A percentile compares a stretch with the other conserved stretches of the same genome.
phyloP scores from a whole-genome alignment of 768 basidiomycete species.

The Lanmaoa rubissima region DNA sequence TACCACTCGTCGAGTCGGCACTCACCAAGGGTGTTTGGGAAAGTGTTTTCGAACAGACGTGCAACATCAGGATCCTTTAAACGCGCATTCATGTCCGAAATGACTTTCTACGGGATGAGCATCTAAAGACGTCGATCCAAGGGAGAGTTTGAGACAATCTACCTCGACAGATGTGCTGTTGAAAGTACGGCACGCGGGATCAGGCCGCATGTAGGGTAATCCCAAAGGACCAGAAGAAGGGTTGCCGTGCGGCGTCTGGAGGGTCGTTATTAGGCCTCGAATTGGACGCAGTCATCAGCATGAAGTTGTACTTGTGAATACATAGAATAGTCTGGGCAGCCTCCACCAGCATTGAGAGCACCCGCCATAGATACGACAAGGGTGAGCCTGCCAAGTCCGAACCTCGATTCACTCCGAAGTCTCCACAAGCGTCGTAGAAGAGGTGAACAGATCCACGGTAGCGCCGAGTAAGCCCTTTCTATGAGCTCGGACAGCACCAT shows the following conservation, averaged over 20 bases:
- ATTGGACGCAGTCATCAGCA: neutral
- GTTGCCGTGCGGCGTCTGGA: constrained; percentile 57
- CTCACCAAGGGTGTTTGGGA: constrained; percentile 77
- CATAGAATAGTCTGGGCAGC: constrained; percentile 61
- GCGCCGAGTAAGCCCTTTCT: neutral
- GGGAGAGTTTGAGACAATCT: constrained; percentile 2
- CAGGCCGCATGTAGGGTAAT: constrained; percentile 73
- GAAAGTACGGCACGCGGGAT: constrained; percentile 69
- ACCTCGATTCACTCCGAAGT: constrained; percentile 10
- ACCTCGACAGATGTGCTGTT: constrained; percentile 76
- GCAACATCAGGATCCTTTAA: constrained; percentile 78
- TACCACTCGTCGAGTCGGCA: neutral
- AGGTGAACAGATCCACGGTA: constrained; percentile 6
- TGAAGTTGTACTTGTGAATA: constrained; percentile 49
- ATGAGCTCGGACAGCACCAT: constrained; percentile 12
- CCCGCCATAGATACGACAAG: constrained; percentile 24
- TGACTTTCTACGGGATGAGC: constrained; percentile 52
- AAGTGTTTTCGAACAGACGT: constrained; percentile 77
- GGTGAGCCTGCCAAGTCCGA: constrained; percentile 25
- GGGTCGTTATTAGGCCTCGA: neutral
- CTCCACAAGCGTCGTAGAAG: constrained; percentile 8
- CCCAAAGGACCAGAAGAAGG: constrained; percentile 58
- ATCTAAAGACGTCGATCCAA: neutral
- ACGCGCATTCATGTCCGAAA: constrained; percentile 66
- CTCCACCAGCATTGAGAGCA: constrained; percentile 23